phyloP scores from a whole-genome alignment of 257 asterid genomes.

The Paraleonurus japonicus region DNA sequence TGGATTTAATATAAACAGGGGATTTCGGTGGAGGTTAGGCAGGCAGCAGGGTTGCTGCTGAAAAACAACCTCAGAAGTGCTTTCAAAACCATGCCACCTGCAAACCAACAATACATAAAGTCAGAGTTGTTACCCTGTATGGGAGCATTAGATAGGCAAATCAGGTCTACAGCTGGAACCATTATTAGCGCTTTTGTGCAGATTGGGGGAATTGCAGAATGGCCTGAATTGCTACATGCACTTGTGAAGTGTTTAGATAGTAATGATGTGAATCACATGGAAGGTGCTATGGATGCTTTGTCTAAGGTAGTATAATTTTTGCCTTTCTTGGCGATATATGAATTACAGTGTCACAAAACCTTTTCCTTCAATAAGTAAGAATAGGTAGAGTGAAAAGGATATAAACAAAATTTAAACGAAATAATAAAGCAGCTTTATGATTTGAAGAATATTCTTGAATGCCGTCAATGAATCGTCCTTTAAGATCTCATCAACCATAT shows the following conservation, averaged over 20 bases:
- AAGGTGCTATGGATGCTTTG: conserved; percentile 99
- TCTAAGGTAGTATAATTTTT: conserved; percentile 78
- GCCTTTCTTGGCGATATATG: conserved; percentile 14
- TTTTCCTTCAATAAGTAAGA: too few relatives aligned
- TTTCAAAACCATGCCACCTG: conserved; percentile 56
- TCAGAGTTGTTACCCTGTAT: conserved; percentile 80
- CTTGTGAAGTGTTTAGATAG: conserved; percentile 89
- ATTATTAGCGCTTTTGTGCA: conserved; percentile 80
- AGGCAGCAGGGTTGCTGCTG: conserved; percentile 95
- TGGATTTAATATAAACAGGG: conserved; percentile 55
- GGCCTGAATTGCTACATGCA: conserved; percentile 91
- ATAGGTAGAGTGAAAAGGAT: too few relatives aligned
- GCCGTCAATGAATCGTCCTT: neutral
- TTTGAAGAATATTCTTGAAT: neutral
- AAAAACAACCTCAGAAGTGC: conserved; percentile 76
- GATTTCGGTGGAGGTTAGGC: conserved; percentile 81
- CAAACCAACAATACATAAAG: conserved; percentile 73
- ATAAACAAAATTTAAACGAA: neutral
- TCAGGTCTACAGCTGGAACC: conserved; percentile 96
- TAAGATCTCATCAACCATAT: conserved; percentile 7
- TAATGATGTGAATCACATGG: conserved; percentile 82
- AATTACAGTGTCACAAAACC: neutral
- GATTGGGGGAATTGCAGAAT: conserved; percentile 72
- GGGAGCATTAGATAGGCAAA: conserved; percentile 82
- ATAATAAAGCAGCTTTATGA: neutral